Base-by-base conservation (phyloP, 768 basidiomycete species). In the Fistulinella prunicolor region DNA sequence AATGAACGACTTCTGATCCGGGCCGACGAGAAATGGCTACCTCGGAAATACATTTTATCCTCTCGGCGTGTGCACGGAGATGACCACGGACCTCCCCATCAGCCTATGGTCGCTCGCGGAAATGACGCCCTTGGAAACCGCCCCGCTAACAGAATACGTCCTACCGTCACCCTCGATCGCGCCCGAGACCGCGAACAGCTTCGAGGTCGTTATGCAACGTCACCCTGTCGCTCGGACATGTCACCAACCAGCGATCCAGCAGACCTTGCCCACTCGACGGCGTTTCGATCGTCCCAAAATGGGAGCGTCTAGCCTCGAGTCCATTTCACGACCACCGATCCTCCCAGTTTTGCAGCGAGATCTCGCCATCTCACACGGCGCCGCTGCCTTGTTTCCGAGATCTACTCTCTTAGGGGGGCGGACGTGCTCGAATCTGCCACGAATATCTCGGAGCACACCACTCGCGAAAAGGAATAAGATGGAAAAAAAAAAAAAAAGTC, bases 141-240 rank as follows among this genome's bases (percentile, higher is more conserved):
- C 6, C 10, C 26, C 10, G 26, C 26, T 28, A 6, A 10, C n/a
- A n/a, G n/a, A n/a, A n/a, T n/a, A n/a, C n/a, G n/a, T n/a, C n/a
- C n/a, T n/a, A n/a, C n/a, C n/a, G n/a, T 51, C 24, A 52, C 56
- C 60, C 49, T 17, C 43, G 53, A 62, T 62, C 57, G 52, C 14
- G 20, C 32, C 12, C 30, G 4, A 5, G 22, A n/a, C 17, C 14
- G 2, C 6, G 6, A 26, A 5, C 7, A 9, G 12, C 57, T 58
- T 55, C 52, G 17, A 59, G 49, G 58, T 61, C 55, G 58, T 43
- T 12, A 58, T 47, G 56, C 56, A 57, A 57, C 56, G 12, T 19
- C 32, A 9, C 32, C 12, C 28, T n/a, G 26, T 19, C 49, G 14
- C 41, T 34, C 47, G 14, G 21, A n/a, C 32, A 21, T 24, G 13